Percentiles rank a stretch among this genome's conserved stretches.
Evolutionary conservation across 805 yeast genomes (phyloP).

Genomic region (Candida argentea): DNA sequence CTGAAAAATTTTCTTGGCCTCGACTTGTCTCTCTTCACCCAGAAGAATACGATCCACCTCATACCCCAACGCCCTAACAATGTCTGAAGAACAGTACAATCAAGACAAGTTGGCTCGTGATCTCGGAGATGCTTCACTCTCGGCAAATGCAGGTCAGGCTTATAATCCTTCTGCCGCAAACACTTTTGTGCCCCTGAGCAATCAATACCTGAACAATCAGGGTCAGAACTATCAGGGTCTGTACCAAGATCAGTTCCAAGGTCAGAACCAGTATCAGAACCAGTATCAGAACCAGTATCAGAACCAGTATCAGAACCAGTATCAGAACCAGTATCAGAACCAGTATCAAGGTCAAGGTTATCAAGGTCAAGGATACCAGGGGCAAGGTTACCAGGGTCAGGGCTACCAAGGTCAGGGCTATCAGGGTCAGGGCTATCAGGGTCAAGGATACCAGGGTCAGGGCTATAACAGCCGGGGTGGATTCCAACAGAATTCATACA

Average conservation of each 20-base stretch:
- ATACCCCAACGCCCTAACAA: too few relatives aligned
- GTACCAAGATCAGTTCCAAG: slow-evolving; percentile 4
- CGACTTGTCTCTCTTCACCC: not conserved
- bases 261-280: slow-evolving; percentile 4
- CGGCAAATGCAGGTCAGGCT: slow-evolving; percentile 9
- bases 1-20: not conserved
- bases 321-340: slow-evolving; percentile 7
- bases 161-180: slow-evolving; percentile 43
- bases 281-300: slow-evolving; percentile 3
- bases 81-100: slow-evolving; percentile 23
- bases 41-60: too few relatives aligned
- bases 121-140: slow-evolving; percentile 33
- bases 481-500: slow-evolving; percentile 10
- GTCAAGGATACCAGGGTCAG: slow-evolving; percentile 5
- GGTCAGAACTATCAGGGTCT: slow-evolving; percentile 8
- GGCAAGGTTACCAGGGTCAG: slow-evolving; percentile 16
- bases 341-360: slow-evolving; percentile 14
- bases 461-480: slow-evolving; percentile 10
- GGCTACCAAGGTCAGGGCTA: slow-evolving; percentile 8
- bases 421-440: slow-evolving; percentile 12
- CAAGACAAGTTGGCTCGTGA: slow-evolving; percentile 36
- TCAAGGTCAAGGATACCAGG: slow-evolving; percentile 10
- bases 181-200: slow-evolving; percentile 41
- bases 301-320: slow-evolving; percentile 7
- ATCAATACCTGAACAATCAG: too few relatives aligned